These are phyloP conservation scores for Pezicula rhizophila DNA, from an alignment of 2,329 filamentous ascomycete species.

Conservation along the genomic window DNA sequence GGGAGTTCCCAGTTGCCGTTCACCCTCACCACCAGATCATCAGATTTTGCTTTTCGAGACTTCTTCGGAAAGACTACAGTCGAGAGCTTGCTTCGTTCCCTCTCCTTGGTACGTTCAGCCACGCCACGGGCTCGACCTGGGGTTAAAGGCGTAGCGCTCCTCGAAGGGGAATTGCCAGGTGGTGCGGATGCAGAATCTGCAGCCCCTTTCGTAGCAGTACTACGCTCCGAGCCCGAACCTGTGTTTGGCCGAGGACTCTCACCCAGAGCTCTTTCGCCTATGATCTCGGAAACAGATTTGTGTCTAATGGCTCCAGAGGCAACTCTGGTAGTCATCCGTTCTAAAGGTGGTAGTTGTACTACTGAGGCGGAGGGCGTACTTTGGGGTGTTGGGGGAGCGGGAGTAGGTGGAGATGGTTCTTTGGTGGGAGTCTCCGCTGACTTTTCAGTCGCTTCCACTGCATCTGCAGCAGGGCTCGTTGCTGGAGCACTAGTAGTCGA, in stretches of 20 bases:
- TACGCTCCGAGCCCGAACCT: constrained; percentile 11
- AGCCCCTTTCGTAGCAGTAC: constrained; percentile 6
- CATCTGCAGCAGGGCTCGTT: neutral
- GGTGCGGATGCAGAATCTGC: constrained; percentile 14
- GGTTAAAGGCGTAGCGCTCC: constrained; percentile 38
- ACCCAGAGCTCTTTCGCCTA: constrained; percentile 35
- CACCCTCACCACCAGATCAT: constrained; percentile 10
- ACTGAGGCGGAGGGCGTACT: constrained; percentile 23
- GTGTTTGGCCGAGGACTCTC: constrained; percentile 41
- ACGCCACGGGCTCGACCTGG: constrained; percentile 27
- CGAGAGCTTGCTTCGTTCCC: constrained; percentile 60
- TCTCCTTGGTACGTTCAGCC: constrained; percentile 38
- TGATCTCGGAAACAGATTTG: constrained; percentile 67
- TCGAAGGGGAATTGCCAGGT: constrained; percentile 19
- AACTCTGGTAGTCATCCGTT: constrained; percentile 62
- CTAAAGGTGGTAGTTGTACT: constrained; percentile 30
- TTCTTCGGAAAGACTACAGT: constrained; percentile 76
- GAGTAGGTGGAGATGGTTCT: constrained; percentile 10
- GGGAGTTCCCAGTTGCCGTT: constrained; percentile 6
- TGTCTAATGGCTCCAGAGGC: constrained; percentile 65
- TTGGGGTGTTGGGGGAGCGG: constrained; percentile 15
- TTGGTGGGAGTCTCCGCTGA: constrained; percentile 1
- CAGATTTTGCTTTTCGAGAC: constrained; percentile 36
- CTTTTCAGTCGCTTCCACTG: constrained; percentile 3
- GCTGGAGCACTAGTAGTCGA: constrained; percentile 4